Percentiles rank a stretch among this genome's conserved stretches.
These are phyloP conservation scores for Cryptococcus sp. DNA, from an alignment of 1,284 basidiomycete species.

Conservation along the genomic window DNA sequence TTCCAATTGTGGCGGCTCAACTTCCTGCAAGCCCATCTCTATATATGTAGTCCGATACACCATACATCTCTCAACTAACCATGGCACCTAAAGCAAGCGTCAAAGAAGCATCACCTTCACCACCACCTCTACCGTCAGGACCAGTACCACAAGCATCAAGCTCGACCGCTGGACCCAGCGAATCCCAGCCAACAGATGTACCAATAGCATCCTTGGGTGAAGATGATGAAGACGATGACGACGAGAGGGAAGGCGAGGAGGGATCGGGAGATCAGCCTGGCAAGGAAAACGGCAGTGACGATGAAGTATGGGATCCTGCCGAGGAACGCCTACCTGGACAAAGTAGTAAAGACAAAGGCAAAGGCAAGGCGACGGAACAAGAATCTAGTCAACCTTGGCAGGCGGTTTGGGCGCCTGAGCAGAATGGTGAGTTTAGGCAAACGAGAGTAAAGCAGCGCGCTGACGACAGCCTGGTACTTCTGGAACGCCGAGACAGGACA, in stretches of 20 bases:
- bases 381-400: constrained; percentile 58
- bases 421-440: constrained; percentile 52
- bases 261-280: no score
- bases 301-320: constrained; percentile 32
- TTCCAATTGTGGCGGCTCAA: no score
- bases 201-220: constrained; percentile 24
- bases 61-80: neutral
- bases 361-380: constrained; percentile 28
- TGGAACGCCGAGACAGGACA: constrained; percentile 72
- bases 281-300: constrained; percentile 8
- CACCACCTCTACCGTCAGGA: constrained; percentile 16
- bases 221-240: constrained; percentile 6
- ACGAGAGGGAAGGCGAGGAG: constrained; percentile 9
- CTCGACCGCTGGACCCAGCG: neutral
- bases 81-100: constrained; percentile 12
- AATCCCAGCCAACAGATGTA: constrained; percentile 5
- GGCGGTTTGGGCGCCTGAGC: constrained; percentile 73
- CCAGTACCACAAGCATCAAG: constrained; percentile 3
- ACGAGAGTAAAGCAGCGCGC: neutral
- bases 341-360: neutral
- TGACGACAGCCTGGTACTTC: constrained; percentile 68
- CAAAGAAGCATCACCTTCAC: constrained; percentile 18
- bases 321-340: constrained; percentile 21
- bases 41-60: no score
- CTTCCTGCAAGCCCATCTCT: no score